These are phyloP conservation scores for Solanum pennellii DNA, from an alignment of 257 asterid species.

Conservation along the genomic window DNA sequence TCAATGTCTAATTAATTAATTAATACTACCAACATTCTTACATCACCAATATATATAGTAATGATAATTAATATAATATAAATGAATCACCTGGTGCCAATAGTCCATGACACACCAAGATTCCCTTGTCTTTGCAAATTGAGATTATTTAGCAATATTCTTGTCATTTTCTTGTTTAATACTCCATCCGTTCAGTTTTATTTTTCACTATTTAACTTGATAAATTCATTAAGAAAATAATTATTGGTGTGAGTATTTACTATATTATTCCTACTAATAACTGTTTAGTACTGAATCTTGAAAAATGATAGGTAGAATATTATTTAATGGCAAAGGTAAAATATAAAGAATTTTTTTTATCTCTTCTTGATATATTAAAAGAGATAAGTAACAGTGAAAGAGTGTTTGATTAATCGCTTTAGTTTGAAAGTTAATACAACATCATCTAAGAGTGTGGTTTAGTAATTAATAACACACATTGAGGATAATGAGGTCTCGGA, in stretches of 20 bases:
- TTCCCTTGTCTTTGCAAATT: background rate
- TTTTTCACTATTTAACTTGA: too few species aligned
- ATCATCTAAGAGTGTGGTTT: background rate
- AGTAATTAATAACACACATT: too few species aligned
- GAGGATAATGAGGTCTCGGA: too few species aligned
- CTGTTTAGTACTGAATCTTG: background rate
- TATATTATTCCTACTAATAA: too few species aligned
- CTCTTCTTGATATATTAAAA: too few species aligned
- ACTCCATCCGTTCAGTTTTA: background rate
- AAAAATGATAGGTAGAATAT: background rate
- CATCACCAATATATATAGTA: background rate
- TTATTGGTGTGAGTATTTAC: too few species aligned
- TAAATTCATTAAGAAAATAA: rapidly evolving
- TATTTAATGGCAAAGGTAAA: background rate
- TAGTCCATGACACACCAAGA: background rate
- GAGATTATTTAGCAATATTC: background rate
- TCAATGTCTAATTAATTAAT: background rate
- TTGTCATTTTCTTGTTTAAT: background rate
- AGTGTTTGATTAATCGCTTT: background rate
- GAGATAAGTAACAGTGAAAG: background rate
- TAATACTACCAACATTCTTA: background rate
- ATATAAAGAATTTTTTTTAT: too few species aligned
- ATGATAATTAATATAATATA: background rate
- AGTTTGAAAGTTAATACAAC: background rate
- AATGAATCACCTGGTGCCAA: background rate